Base-by-base conservation (phyloP, 441 rosid genomes). In the Erysimum pusillum region DNA sequence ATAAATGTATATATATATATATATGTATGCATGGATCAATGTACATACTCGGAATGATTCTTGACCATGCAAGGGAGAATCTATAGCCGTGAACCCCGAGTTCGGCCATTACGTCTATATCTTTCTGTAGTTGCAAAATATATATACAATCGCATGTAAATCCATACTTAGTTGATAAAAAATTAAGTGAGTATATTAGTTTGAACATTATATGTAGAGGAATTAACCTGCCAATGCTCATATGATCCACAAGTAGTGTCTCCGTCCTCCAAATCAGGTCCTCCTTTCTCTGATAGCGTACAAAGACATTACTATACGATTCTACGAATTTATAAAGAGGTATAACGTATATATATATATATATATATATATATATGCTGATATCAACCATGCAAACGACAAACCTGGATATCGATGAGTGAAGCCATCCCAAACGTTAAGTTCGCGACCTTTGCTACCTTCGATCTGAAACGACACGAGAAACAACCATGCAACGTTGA, bases 31-130 rank as follows among this genome's bases (percentile, higher is more conserved):
- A 56, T 11, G 42, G 56, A 17, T 13, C 2, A 9, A 35, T 72
- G 9, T 41, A n/a, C 12, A 39, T 67, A 75, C 79, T 49, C 41
- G 79, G 79, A 67, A 67, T 0, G 53, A 75, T 48, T 75, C 79
- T 75, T 59, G 79, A 75, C 79, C 79, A 75, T 9, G 79, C 79
- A 49, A 75, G 5, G 17, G 79, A 75, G 17, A 76, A 61, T 69
- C 79, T 76, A 48, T 76, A 76, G 58, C 32, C 79, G 28, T 7
- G 13, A 34, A 22, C 70, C 0, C 51, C 59, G 32, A 76, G 48
- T 20, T 76, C 63, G 5, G 1, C 56, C 17, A 76, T 3, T 41
- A 44, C 64, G 2, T 52, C 48, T 38, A 76, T 32, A 62, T 69
- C 75, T 61, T 61, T 62, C 79, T 76, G 57, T 10, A 76, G 2